A percentile compares a stretch with the other conserved stretches of the same genome.
phyloP scores from a whole-genome alignment of 768 basidiomycete genomes.

The Melanogaster broomeanus region DNA sequence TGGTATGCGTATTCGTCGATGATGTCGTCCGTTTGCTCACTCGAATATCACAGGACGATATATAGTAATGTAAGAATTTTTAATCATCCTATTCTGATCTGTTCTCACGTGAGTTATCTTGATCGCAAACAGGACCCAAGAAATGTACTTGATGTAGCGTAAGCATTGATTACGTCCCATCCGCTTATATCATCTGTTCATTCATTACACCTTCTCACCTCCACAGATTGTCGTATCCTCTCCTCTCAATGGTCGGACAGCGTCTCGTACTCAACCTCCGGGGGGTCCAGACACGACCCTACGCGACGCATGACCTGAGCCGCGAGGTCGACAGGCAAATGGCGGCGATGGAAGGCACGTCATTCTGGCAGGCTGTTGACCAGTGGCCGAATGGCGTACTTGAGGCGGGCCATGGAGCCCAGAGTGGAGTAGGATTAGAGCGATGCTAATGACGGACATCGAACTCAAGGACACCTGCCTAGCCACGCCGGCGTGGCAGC shows the following conservation, averaged over 20 bases:
- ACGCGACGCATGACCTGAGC: constrained; percentile 16
- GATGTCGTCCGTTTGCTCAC: not conserved
- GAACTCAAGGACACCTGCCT: not conserved
- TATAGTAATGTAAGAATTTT: not conserved
- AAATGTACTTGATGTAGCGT: constrained; percentile 8
- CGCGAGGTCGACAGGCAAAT: constrained; percentile 21
- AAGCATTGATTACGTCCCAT: not conserved
- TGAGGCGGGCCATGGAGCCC: not conserved
- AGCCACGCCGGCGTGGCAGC: too few species aligned
- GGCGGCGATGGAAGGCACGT: constrained; percentile 1
- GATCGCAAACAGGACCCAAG: constrained; percentile 10
- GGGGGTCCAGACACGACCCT: not conserved
- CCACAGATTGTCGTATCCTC: constrained; percentile 12
- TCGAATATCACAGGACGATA: constrained; percentile 7
- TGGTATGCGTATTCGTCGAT: constrained; percentile 8
- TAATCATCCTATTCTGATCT: not conserved
- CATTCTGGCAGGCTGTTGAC: not conserved
- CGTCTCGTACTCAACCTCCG: constrained; percentile 25
- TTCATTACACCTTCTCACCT: too few species aligned
- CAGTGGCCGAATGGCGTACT: not conserved
- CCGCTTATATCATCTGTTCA: not conserved
- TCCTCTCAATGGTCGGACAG: constrained; percentile 19
- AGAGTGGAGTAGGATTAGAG: not conserved
- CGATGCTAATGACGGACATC: not conserved
- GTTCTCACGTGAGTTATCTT: not conserved